Percentiles rank a stretch among this genome's conserved stretches.
Conservation (phyloP, 768 basidiomycete genomes). For the Glaciozyma antarctica region DNA sequence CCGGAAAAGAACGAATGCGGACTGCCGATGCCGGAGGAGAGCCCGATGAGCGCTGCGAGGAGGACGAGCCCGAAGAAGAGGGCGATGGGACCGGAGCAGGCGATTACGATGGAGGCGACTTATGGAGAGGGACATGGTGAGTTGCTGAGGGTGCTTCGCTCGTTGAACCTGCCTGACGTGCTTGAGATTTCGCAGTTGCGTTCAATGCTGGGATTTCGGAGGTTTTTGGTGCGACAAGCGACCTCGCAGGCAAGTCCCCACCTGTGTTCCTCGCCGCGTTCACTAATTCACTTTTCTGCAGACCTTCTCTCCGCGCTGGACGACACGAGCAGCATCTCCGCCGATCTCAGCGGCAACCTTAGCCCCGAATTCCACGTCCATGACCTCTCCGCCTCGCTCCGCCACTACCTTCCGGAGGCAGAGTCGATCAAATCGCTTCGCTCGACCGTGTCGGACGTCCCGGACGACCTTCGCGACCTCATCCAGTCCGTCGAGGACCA, state of each 20-base stretch:
- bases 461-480: conserved; percentile 16
- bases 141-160: background rate
- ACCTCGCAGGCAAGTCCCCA: conserved; percentile 11
- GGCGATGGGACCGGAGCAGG: conserved; percentile 26
- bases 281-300: no score
- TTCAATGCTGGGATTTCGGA: conserved; percentile 2
- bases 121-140: background rate
- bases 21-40: conserved; percentile 6
- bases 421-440: conserved; percentile 24
- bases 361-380: background rate
- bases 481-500: conserved; percentile 24
- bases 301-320: conserved; percentile 17
- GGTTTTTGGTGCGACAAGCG: conserved; percentile 20
- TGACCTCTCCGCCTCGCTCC: conserved; percentile 10
- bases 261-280: no score
- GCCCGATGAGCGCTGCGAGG: background rate
- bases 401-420: background rate
- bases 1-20: conserved; percentile 16
- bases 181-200: background rate
- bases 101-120: conserved; percentile 17
- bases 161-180: background rate
- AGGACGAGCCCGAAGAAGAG: conserved; percentile 15
- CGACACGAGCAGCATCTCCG: conserved; percentile 10
- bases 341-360: background rate
- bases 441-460: conserved; percentile 20